Evolutionary conservation across 805 yeast species (phyloP).

Genomic region (Wickerhamiella kazuoi): DNA sequence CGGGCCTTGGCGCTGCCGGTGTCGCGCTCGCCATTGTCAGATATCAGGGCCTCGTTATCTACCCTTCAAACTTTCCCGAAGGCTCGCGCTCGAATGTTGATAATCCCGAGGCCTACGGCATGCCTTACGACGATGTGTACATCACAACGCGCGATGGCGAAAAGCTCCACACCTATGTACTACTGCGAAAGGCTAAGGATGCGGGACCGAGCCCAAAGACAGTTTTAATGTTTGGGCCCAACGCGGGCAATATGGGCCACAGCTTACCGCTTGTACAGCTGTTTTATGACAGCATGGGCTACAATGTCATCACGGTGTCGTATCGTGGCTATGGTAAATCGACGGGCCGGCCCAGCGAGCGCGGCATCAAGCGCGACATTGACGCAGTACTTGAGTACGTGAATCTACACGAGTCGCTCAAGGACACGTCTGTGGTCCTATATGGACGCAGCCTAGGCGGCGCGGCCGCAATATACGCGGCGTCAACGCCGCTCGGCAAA

Average conservation of each 20-base stretch:
- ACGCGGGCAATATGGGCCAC: slow-evolving; percentile 93
- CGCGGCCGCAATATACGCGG: slow-evolving; percentile 76
- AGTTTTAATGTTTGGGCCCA: slow-evolving; percentile 65
- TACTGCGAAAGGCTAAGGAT: slow-evolving; percentile 18
- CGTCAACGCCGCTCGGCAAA: slow-evolving; percentile 33
- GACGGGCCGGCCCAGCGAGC: slow-evolving; percentile 58
- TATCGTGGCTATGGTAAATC: slow-evolving; percentile 84
- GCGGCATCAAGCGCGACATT: slow-evolving; percentile 69
- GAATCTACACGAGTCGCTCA: slow-evolving; percentile 33
- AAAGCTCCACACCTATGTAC: slow-evolving; percentile 42
- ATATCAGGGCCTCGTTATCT: slow-evolving; percentile 48
- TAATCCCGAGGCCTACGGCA: slow-evolving; percentile 52
- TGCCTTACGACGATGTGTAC: slow-evolving; percentile 45
- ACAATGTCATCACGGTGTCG: slow-evolving; percentile 69
- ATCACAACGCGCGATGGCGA: slow-evolving; percentile 57
- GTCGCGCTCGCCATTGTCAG: slow-evolving; percentile 12
- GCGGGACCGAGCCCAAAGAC: slow-evolving; percentile 40
- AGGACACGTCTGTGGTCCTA: slow-evolving; percentile 37
- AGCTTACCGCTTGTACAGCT: slow-evolving; percentile 62
- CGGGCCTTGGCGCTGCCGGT: background rate
- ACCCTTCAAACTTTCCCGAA: slow-evolving; percentile 65
- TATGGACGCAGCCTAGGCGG: slow-evolving; percentile 93
- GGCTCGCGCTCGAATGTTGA: slow-evolving; percentile 51
- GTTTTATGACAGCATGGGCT: slow-evolving; percentile 42
- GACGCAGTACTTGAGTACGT: slow-evolving; percentile 48